These are phyloP conservation scores for Penicillium maclennaniae DNA, from an alignment of 495 filamentous ascomycete genomes.

Conservation along the genomic window DNA sequence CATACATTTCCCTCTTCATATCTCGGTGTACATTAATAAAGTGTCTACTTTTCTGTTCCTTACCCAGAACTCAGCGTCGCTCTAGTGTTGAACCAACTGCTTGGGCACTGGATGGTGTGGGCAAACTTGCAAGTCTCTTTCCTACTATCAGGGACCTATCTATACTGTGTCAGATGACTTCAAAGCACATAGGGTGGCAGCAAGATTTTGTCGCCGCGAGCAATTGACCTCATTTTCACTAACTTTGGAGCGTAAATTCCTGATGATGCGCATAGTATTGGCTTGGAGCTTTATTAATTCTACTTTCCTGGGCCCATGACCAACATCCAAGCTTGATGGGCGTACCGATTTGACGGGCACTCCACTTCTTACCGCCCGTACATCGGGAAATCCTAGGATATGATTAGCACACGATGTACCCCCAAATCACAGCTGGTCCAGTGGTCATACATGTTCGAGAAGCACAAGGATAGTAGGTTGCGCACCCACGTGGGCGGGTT, in stretches of 20 bases:
- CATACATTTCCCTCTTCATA: conserved; percentile 7
- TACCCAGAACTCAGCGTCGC: too few species aligned
- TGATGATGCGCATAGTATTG: too few species aligned
- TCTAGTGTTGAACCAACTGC: too few species aligned
- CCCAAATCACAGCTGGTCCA: conserved; percentile 24
- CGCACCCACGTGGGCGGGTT: conserved; percentile 14
- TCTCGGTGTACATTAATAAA: conserved; percentile 21
- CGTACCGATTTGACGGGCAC: conserved; percentile 27
- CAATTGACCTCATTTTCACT: conserved; percentile 24
- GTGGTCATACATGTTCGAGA: conserved; percentile 25
- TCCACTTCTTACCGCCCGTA: conserved; percentile 19
- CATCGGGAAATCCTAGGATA: conserved; percentile 21
- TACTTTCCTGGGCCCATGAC: conserved; percentile 12
- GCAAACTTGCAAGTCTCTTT: conserved; percentile 13
- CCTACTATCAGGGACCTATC: conserved; percentile 21
- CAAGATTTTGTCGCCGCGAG: conserved; percentile 14
- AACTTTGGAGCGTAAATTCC: conserved; percentile 16
- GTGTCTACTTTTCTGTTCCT: too few species aligned
- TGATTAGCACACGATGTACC: conserved; percentile 23
- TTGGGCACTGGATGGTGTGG: too few species aligned
- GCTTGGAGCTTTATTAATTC: too few species aligned
- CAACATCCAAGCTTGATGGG: conserved; percentile 18
- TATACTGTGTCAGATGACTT: conserved; percentile 28
- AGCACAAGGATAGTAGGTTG: conserved; percentile 25
- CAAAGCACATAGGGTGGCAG: conserved; percentile 28